phyloP scores from a whole-genome alignment of 257 asterid genomes.

The Solanum clarkiae region DNA sequence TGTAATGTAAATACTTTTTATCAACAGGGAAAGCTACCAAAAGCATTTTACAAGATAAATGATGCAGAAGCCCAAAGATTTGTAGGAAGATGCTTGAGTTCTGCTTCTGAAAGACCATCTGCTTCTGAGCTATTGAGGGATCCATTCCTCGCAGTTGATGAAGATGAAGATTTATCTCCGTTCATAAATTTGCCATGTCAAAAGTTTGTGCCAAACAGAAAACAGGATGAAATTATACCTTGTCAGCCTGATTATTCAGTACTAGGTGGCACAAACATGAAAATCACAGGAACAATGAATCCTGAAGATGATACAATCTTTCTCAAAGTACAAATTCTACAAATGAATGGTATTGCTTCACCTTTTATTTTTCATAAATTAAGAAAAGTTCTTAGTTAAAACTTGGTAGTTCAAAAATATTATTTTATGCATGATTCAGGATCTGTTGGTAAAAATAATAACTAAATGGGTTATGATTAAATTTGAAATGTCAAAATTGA shows the following conservation, averaged over 20 bases:
- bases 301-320: constrained; percentile 51
- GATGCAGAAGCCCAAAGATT: constrained; percentile 57
- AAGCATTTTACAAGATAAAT: constrained; percentile 32
- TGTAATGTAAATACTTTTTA: neutral
- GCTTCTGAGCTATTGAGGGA: constrained; percentile 51
- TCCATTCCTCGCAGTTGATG: constrained; percentile 46
- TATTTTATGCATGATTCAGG: neutral
- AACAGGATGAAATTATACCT: neutral
- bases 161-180: constrained; percentile 17
- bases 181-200: constrained; percentile 4
- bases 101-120: constrained; percentile 49
- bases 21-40: constrained; percentile 58
- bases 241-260: neutral
- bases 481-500: neutral
- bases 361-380: neutral
- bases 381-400: neutral
- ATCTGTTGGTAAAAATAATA: neutral
- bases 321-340: constrained; percentile 62
- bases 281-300: constrained; percentile 55
- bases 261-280: constrained; percentile 34
- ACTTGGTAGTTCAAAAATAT: neutral
- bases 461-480: neutral
- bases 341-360: constrained; percentile 35
- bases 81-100: constrained; percentile 58
- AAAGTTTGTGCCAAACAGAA: neutral